Base-by-base conservation (phyloP, 192 early-diverging fungal species). In the Entophlyctis helioformis region DNA sequence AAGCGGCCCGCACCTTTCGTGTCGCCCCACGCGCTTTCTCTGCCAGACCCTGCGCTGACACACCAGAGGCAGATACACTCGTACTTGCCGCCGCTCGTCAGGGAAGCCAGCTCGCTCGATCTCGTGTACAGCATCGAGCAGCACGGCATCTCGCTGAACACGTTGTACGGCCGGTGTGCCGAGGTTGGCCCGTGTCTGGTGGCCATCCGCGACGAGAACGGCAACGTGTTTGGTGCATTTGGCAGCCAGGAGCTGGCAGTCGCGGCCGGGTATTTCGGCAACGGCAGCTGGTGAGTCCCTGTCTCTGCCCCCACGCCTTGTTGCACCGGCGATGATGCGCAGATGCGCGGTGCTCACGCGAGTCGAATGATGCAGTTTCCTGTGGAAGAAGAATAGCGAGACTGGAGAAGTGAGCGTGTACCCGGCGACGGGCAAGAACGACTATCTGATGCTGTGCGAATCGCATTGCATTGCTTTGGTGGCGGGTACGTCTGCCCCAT, bases 51-150 rank as follows among this genome's bases (percentile, higher is more conserved):
- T n/a, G n/a, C n/a, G n/a, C n/a, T n/a, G n/a, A n/a, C n/a, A n/a
- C n/a, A n/a, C n/a, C n/a, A n/a, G n/a, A n/a, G n/a, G n/a, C 53
- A 90, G 87, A 54, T 96, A 38, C 82, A 83, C n/a, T 66, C 73
- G 4, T 42, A 74, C 41, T 58, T 98, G 32, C 90, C 91, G 3
- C 76, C 82, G 3, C 63, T 90, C 36, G 64, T 85, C 22, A 73
- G 84, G 27, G 70, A 93, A 50, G 64, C 86, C 3, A 61, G 78
- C 31, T 72, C 60, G 39, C 91, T 87, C 86, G 76, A 61, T 11
- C 69, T 98, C 23, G 54, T 91, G 2, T 98, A 98, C 60, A 86
- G 83, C 37, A 68, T 93, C 37, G 91, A 96, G 44, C 86, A 92
- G 54, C 89, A 98, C 56, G 95, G 95, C 2, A 86, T 88, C 42